phyloP scores from a whole-genome alignment of 805 yeast species.

The Hanseniaspora thailandica region DNA sequence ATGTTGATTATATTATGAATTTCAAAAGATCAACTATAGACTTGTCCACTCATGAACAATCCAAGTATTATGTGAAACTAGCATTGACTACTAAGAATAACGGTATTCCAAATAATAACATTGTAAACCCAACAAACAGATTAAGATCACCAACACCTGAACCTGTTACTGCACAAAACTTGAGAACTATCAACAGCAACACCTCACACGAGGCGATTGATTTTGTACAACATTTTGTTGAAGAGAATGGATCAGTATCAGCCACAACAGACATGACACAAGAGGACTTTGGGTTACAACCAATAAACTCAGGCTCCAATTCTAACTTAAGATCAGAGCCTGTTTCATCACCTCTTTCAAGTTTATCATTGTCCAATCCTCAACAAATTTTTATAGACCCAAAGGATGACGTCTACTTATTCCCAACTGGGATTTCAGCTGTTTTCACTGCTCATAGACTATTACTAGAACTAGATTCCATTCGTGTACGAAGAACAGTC shows the following conservation, averaged over 20 bases:
- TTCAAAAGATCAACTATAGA: constrained; percentile 30
- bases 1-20: constrained; percentile 23
- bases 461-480: constrained; percentile 30
- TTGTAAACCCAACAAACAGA: not conserved
- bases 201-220: constrained; percentile 6
- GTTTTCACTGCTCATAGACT: constrained; percentile 71
- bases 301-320: not conserved
- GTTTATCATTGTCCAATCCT: not conserved
- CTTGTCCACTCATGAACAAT: constrained; percentile 59
- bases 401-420: constrained; percentile 66
- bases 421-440: constrained; percentile 87
- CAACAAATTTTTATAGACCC: constrained; percentile 18
- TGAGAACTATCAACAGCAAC: not conserved
- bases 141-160: constrained; percentile 1
- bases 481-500: constrained; percentile 26
- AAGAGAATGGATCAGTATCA: constrained; percentile 12
- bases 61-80: constrained; percentile 56
- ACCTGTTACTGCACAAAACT: not conserved
- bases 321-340: not conserved
- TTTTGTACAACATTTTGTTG: constrained; percentile 15
- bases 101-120: not conserved
- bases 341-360: not conserved
- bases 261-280: not conserved
- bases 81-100: not conserved
- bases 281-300: not conserved